Percentiles rank a stretch among this genome's conserved stretches.
Conservation (phyloP, 371 early-diverging fungal species). For the Apophysomyces trapeziformis region DNA sequence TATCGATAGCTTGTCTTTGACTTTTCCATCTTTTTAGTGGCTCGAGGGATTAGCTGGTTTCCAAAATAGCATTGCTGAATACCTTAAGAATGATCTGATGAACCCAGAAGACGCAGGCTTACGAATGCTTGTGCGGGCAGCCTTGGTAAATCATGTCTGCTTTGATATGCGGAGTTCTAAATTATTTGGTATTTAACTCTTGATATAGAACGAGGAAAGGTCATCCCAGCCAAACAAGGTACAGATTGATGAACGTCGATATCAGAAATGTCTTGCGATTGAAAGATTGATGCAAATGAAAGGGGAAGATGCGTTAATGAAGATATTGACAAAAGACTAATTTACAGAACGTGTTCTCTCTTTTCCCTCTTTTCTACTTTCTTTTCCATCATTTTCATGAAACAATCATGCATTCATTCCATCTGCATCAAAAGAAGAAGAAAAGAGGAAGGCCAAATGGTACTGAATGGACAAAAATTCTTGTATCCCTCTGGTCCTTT, state of each 20-base stretch:
- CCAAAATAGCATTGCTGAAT: constrained; percentile 14
- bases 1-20: not conserved
- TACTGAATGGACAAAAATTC: not conserved
- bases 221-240: constrained; percentile 13
- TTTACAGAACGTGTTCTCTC: constrained; percentile 1
- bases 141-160: constrained; percentile 5
- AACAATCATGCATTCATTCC: constrained; percentile 13
- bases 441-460: not conserved
- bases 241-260: constrained; percentile 8
- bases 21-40: constrained; percentile 15
- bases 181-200: not conserved
- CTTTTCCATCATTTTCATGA: not conserved
- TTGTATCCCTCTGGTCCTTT: not conserved
- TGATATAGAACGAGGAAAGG: not conserved
- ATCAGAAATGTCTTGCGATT: constrained; percentile 19
- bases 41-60: constrained; percentile 24
- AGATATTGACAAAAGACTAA: constrained; percentile 12
- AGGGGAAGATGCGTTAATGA: constrained; percentile 20
- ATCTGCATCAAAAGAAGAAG: constrained; percentile 17
- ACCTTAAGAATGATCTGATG: constrained; percentile 1
- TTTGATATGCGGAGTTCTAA: not conserved
- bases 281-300: constrained; percentile 19
- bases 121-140: constrained; percentile 14
- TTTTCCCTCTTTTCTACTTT: not conserved
- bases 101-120: not conserved